A percentile compares a stretch with the other conserved stretches of the same genome.
phyloP scores from a whole-genome alignment of 371 early-diverging fungal species.

The Batkoa obscura region DNA sequence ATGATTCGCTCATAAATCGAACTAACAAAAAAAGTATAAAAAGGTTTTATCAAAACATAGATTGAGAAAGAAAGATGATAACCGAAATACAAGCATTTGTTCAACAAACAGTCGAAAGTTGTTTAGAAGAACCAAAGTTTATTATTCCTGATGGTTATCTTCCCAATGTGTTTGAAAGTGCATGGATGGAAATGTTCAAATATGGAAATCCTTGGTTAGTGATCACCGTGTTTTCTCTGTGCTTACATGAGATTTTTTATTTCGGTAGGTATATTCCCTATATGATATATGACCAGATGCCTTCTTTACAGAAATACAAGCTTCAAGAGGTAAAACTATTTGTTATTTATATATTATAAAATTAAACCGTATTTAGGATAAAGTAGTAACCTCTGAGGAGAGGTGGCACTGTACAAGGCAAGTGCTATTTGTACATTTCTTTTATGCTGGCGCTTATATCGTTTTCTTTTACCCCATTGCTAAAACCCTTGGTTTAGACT shows the following conservation, averaged over 20 bases:
- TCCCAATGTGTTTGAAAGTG: background rate
- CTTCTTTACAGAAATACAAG: conserved; percentile 57
- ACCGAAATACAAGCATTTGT: no score
- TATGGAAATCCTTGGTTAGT: conserved; percentile 2
- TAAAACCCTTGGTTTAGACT: conserved; percentile 58
- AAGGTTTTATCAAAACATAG: no score
- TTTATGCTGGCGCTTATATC: conserved; percentile 69
- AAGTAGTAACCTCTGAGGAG: conserved; percentile 37
- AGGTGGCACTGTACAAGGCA: conserved; percentile 53
- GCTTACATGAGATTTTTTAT: conserved; percentile 59
- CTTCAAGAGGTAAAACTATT: conserved; percentile 40
- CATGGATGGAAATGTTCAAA: background rate
- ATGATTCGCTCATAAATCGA: no score
- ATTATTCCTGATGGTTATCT: conserved; percentile 2
- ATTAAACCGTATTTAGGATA: conserved; percentile 20
- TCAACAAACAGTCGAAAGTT: no score
- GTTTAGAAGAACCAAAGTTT: no score
- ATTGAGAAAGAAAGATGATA: no score
- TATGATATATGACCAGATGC: conserved; percentile 44
- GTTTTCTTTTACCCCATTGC: conserved; percentile 70
- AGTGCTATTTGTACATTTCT: conserved; percentile 51
- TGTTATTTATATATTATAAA: background rate
- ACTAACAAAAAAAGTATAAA: no score
- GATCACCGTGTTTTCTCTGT: conserved; percentile 15
- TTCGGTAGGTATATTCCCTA: conserved; percentile 61